These are phyloP conservation scores for Pseudocercospora fuligena DNA, from an alignment of 2,329 filamentous ascomycete genomes.

Conservation along the genomic window DNA sequence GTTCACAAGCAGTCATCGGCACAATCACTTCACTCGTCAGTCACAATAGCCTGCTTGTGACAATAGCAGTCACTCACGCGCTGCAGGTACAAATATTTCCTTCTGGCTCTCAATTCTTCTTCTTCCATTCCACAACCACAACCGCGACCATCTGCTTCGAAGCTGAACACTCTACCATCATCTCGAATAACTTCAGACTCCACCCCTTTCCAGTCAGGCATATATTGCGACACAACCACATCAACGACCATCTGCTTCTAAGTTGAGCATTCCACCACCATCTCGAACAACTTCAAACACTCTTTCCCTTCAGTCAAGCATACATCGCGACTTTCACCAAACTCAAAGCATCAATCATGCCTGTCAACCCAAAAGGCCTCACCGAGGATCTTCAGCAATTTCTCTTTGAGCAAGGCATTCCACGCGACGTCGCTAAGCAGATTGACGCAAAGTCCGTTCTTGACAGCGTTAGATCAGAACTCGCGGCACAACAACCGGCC, in stretches of 20 bases:
- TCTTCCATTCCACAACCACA: background rate
- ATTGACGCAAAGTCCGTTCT: too few species aligned
- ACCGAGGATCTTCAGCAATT: background rate
- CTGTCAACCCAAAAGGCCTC: background rate
- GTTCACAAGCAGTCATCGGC: background rate
- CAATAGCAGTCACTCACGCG: background rate
- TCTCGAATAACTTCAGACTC: background rate
- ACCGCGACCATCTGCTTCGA: background rate
- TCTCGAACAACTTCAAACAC: background rate
- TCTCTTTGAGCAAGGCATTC: background rate
- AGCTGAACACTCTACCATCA: background rate
- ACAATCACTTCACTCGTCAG: background rate
- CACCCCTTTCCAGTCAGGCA: background rate
- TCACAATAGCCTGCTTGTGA: conserved; percentile 2
- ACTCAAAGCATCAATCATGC: background rate
- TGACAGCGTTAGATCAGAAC: too few species aligned
- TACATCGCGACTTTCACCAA: background rate
- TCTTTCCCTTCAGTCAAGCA: background rate
- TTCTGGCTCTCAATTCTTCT: background rate
- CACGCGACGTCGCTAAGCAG: background rate
- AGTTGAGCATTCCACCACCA: background rate
- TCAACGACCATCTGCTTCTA: background rate
- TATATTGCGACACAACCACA: background rate
- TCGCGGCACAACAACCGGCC: background rate
- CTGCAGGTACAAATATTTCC: conserved; percentile 4